Evolutionary conservation across 345 rosid species (phyloP), one percentile per base, ranked within the genome.

Genomic region (Eucalyptus globulus): DNA sequence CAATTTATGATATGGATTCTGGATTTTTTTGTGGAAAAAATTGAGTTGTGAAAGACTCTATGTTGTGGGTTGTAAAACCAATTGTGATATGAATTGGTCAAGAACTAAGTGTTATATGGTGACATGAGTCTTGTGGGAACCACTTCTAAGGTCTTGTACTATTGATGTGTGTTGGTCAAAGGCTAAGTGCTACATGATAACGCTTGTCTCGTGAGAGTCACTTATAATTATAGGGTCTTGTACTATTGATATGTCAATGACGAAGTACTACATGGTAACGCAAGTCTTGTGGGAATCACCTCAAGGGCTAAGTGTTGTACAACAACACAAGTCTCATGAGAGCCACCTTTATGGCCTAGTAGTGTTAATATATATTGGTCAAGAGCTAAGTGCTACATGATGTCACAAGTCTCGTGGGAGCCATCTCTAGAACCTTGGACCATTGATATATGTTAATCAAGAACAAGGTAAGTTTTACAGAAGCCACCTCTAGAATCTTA

Each of bases 261-360:
- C 2, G 0, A 56, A 24, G 27, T 24, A 10, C 13, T 56, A 56
- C 13, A 56, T 10, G 29, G 29, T 56, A 10, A 56, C 0, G 0
- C 0, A 3, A 22, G 29, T 56, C 29, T 24, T 0, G 0, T 56
- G 29, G 6, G 62, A 56, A 24, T 24, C 62, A 56, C 62, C 62
- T 56, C 62, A 56, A 56, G 62, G 29, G 29, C 3, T 56, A 56
- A 24, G 27, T 56, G 29, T 24, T 56, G 10, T 10, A 24, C 29
- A 24, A 56, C 29, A 24, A 24, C 27, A 9, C 6, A 4, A 22
- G 29, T 56, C 29, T 56, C 27, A 24, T 56, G 62, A 13, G 2
- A 56, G 29, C 62, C 62, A 56, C 62, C 62, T 56, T 6, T 56
- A 56, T 9, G 62, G 13, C 62, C 29, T 56, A 9, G 62, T 24